A percentile compares a stretch with the other conserved stretches of the same genome.
Evolutionary conservation across 352 stramenopile species (phyloP).

Genomic region (Globisporangium rhizosaccharum): DNA sequence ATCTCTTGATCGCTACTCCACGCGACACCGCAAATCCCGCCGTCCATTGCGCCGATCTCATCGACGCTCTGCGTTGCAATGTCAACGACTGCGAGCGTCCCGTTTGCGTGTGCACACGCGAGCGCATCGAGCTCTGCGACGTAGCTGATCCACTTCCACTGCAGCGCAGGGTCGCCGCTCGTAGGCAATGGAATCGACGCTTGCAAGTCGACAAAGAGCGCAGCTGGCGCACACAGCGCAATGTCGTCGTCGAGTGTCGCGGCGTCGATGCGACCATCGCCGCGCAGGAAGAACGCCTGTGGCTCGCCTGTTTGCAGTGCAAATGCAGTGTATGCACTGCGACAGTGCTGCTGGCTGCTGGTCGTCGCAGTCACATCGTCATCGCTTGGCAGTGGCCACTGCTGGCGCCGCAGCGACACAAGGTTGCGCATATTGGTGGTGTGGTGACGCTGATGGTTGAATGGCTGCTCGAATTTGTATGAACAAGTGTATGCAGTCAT

Average conservation of each 20-base stretch:
- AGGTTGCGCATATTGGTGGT: conserved; percentile 48
- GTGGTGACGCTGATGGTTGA: not conserved
- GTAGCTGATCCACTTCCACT: conserved; percentile 64
- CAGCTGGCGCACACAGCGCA: conserved; percentile 4
- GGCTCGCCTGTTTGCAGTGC: conserved; percentile 29
- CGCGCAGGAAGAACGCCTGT: conserved; percentile 28
- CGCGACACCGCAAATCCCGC: conserved; percentile 48
- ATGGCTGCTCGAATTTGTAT: conserved; percentile 4
- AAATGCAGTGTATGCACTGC: conserved; percentile 15
- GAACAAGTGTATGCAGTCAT: not conserved
- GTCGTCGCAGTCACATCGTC: not conserved
- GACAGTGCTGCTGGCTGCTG: not conserved
- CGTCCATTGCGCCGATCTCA: conserved; percentile 63
- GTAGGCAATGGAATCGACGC: conserved; percentile 14
- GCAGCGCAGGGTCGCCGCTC: not conserved
- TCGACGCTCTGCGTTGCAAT: conserved; percentile 38
- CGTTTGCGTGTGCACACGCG: conserved; percentile 45
- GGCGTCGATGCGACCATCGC: conserved; percentile 25
- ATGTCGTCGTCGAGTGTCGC: conserved; percentile 20
- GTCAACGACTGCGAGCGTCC: conserved; percentile 47
- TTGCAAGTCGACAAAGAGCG: conserved; percentile 30
- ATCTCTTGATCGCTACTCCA: conserved; percentile 73
- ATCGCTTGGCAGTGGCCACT: conserved; percentile 28
- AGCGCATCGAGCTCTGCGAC: conserved; percentile 52
- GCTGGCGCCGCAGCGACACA: conserved; percentile 38